Base-by-base conservation (phyloP, 371 early-diverging fungal genomes). In the Syncephalis plumigaleata region DNA sequence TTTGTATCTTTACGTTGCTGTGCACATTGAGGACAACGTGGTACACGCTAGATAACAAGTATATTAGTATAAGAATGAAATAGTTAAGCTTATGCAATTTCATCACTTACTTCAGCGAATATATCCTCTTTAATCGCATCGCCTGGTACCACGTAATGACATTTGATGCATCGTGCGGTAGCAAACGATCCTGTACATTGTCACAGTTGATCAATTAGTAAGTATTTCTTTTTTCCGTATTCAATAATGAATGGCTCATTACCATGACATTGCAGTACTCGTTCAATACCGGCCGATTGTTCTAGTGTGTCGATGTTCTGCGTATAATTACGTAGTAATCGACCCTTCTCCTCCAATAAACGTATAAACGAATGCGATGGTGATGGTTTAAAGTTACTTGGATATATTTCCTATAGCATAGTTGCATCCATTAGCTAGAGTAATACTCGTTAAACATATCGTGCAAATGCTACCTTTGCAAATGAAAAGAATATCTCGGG, bases 241-340 rank as follows among this genome's bases (percentile, higher is more conserved):
- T n/a, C n/a, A 0, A 18, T 25, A 44, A 9, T 36, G 13, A 0
- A 11, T 16, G 45, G 23, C n/a, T 15, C 15, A 26, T 42, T 68
- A 51, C 88, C 95, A 57, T 95, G 96, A 51, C 91, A 91, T 45
- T 90, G 84, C 8, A 94, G 68, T 2, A 94, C 78, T 1, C 63
- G 61, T 23, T 72, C 60, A 38, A 99, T 87, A 9, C 94, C 91
- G 3, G 91, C 85, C 31, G 75, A 75, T 42, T 84, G 81, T 62
- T 99, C 99, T 36, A 99, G 60, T 0, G 92, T 91, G 61, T 98
- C 98, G 42, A 98, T 96, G 55, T 98, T 98, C 54, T 98, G 98
- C 2, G 99, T 95, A 57, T 98, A 98, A 52, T 95, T 90, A 44
- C 94, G 69, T 23, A 95, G 57, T 38, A 92, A 67, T 57, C 87